phyloP scores from a whole-genome alignment of 2,329 filamentous ascomycete species.

The Ophiostoma quercus region DNA sequence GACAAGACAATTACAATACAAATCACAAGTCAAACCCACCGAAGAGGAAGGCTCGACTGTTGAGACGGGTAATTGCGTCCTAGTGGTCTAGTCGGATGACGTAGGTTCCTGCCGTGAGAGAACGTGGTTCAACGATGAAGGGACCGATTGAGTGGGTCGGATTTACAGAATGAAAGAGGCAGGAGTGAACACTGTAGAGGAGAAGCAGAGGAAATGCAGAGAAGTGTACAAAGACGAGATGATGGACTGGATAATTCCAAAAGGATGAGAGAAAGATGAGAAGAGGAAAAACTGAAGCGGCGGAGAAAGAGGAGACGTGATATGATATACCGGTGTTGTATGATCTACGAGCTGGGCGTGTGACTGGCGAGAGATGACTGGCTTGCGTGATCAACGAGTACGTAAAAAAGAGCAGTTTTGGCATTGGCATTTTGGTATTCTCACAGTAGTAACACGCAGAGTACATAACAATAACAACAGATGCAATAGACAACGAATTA shows the following conservation, averaged over 20 bases:
- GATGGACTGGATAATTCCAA: not conserved
- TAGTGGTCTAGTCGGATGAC: slow-evolving; percentile 3
- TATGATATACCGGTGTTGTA: not conserved
- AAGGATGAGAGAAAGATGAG: not conserved
- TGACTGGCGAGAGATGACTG: slow-evolving; percentile 19
- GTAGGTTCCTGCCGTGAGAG: slow-evolving; percentile 15
- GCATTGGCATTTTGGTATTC: too few relatives aligned
- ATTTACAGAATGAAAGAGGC: not conserved
- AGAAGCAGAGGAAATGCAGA: not conserved
- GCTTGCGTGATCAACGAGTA: slow-evolving; percentile 24
- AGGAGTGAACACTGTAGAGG: not conserved
- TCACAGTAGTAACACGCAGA: too few relatives aligned
- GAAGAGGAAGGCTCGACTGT: slow-evolving; percentile 4
- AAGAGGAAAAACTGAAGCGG: not conserved
- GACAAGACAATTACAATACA: not conserved
- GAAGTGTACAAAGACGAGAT: not conserved
- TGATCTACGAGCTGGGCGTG: slow-evolving; percentile 15
- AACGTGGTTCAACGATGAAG: slow-evolving; percentile 1
- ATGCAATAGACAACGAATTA: not conserved
- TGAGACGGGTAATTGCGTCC: not conserved
- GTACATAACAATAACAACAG: too few relatives aligned
- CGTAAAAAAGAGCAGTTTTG: not conserved
- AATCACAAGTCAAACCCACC: too few relatives aligned
- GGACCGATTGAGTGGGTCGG: slow-evolving; percentile 2
- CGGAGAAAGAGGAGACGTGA: not conserved